Percentiles rank a stretch among this genome's conserved stretches.
Conservation (phyloP, 495 filamentous ascomycete genomes). For the Oleoguttula mirabilis region DNA sequence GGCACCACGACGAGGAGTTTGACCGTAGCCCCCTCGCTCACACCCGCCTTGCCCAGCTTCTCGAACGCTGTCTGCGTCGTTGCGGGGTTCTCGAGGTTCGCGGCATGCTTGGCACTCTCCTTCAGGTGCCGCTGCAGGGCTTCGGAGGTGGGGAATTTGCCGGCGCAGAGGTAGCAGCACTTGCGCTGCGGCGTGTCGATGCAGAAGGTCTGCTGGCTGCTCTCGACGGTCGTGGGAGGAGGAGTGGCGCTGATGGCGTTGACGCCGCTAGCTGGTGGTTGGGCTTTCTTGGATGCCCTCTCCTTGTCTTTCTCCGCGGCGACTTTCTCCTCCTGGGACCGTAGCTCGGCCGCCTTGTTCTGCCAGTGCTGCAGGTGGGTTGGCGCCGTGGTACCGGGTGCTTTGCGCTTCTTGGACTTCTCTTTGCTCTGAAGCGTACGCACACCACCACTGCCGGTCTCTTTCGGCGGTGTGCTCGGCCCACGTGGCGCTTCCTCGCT, state of each 20-base stretch:
- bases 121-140: conserved; percentile 68
- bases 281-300: conserved; percentile 13
- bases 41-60: conserved; percentile 35
- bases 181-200: conserved; percentile 38
- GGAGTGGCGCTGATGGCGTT: conserved; percentile 3
- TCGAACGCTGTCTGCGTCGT: conserved; percentile 47
- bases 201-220: conserved; percentile 8
- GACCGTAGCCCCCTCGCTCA: conserved; percentile 2
- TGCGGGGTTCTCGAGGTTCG: conserved; percentile 47
- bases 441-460: too few relatives aligned
- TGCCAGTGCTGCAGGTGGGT: conserved; percentile 79
- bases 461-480: background rate
- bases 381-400: conserved; percentile 38
- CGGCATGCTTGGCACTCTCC: conserved; percentile 58
- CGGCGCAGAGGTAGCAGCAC: conserved; percentile 67
- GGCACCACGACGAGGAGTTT: conserved; percentile 25
- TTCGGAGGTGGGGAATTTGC: conserved; percentile 55
- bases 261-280: conserved; percentile 2
- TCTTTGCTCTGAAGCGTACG: too few relatives aligned
- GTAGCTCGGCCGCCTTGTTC: conserved; percentile 73
- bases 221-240: background rate
- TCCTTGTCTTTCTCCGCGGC: conserved; percentile 31
- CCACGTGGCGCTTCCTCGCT: background rate
- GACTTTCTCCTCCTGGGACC: conserved; percentile 25
- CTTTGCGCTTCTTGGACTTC: conserved; percentile 70